Evolutionary conservation across 2,329 filamentous ascomycete genomes (phyloP).

Genomic region (Bipolaris gigantea): DNA sequence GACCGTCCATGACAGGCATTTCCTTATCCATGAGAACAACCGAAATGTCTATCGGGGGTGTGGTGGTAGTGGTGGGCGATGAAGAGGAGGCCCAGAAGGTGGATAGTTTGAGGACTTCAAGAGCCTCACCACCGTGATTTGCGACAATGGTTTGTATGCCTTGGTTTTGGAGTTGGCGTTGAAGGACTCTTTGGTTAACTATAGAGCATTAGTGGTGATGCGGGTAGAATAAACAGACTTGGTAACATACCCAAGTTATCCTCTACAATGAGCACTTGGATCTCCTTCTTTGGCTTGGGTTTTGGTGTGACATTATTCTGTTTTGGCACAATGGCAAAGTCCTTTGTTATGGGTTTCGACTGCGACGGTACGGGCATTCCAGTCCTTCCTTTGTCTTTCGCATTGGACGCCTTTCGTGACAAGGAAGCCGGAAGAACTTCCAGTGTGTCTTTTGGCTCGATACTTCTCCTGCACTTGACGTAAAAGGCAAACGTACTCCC

Average conservation of each 20-base stretch:
- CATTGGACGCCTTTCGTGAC: slow-evolving; percentile 35
- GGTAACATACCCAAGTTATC: slow-evolving; percentile 40
- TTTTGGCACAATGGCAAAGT: slow-evolving; percentile 35
- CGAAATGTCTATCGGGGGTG: slow-evolving; percentile 23
- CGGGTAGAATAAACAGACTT: not conserved
- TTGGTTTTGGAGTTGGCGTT: slow-evolving; percentile 54
- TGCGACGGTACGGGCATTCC: slow-evolving; percentile 9
- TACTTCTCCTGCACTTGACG: slow-evolving; percentile 65
- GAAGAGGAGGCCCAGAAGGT: slow-evolving; percentile 45
- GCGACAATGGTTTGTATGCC: slow-evolving; percentile 52
- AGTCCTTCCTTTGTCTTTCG: slow-evolving; percentile 26
- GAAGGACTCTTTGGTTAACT: slow-evolving; percentile 55
- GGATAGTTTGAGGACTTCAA: slow-evolving; percentile 49
- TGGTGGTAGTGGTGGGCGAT: slow-evolving; percentile 22
- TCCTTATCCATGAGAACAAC: slow-evolving; percentile 47
- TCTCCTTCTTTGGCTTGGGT: slow-evolving; percentile 18
- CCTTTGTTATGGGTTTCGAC: slow-evolving; percentile 36
- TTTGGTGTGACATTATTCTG: slow-evolving; percentile 10
- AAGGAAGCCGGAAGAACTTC: slow-evolving; percentile 32
- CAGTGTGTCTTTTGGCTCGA: slow-evolving; percentile 37
- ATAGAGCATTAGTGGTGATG: not conserved
- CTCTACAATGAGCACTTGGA: slow-evolving; percentile 49
- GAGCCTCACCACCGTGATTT: slow-evolving; percentile 55
- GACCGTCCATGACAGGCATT: slow-evolving; percentile 49
- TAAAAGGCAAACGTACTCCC: slow-evolving; percentile 80